phyloP scores from a whole-genome alignment of 805 yeast species.

The Candida ascalaphidarum region DNA sequence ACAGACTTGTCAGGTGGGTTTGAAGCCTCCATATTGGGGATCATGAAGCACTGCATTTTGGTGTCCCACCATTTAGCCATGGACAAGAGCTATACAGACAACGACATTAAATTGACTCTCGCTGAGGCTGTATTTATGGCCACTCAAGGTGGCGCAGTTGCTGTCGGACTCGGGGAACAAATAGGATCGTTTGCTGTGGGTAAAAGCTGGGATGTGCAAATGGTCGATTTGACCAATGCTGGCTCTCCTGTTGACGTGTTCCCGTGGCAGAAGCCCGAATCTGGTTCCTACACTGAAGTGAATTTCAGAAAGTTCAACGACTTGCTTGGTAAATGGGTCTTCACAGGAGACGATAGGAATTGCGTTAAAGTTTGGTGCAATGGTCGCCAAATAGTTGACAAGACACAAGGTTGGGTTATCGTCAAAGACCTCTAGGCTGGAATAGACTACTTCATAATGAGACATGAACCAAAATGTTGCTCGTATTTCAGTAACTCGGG shows the following conservation, averaged over 20 bases:
- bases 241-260: slow-evolving; percentile 68
- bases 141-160: slow-evolving; percentile 85
- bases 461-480: too few species aligned
- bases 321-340: slow-evolving; percentile 81
- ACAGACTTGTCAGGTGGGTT: slow-evolving; percentile 37
- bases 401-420: too few species aligned
- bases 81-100: slow-evolving; percentile 27
- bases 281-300: slow-evolving; percentile 4
- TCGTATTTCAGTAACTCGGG: too few species aligned
- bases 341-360: slow-evolving; percentile 91
- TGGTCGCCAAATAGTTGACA: slow-evolving; percentile 55
- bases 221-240: slow-evolving; percentile 50
- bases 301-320: slow-evolving; percentile 35
- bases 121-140: slow-evolving; percentile 73
- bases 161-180: slow-evolving; percentile 45
- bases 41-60: slow-evolving; percentile 23
- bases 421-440: too few species aligned
- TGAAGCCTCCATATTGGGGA: slow-evolving; percentile 29
- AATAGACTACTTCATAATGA: too few species aligned
- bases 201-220: slow-evolving; percentile 77
- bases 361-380: slow-evolving; percentile 73
- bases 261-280: slow-evolving; percentile 53
- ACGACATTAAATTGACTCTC: slow-evolving; percentile 45
- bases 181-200: slow-evolving; percentile 73
- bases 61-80: slow-evolving; percentile 34